Evolutionary conservation across 805 yeast species (phyloP).

Genomic region (Starmerella potacharoeniae): DNA sequence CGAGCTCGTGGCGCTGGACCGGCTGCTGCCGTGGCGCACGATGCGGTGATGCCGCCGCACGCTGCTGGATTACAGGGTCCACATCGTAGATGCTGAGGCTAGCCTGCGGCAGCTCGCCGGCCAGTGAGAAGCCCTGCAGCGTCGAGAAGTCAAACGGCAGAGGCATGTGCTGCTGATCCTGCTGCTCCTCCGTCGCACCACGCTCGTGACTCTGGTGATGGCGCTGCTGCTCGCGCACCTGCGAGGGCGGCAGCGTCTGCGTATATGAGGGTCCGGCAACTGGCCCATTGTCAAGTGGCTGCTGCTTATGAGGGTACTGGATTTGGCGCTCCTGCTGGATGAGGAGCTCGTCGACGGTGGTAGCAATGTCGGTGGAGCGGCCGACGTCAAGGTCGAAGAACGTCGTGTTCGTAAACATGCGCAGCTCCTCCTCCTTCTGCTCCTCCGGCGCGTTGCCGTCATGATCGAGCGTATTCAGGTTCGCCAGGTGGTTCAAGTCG

Average conservation of each 20-base stretch:
- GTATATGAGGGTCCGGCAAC: constrained; percentile 16
- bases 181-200: too few relatives aligned
- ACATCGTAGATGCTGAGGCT: constrained; percentile 18
- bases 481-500: constrained; percentile 15
- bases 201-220: constrained; percentile 3
- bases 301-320: constrained; percentile 26
- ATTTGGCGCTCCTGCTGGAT: constrained; percentile 33
- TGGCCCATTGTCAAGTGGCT: constrained; percentile 13
- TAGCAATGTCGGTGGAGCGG: constrained; percentile 33
- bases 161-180: neutral
- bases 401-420: constrained; percentile 34
- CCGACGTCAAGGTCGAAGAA: constrained; percentile 38
- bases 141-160: constrained; percentile 23
- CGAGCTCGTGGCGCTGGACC: constrained; percentile 18
- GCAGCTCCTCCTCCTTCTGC: constrained; percentile 30
- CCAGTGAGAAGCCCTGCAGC: constrained; percentile 28
- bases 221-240: neutral
- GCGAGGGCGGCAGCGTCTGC: neutral
- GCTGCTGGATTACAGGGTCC: constrained; percentile 18
- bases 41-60: neutral
- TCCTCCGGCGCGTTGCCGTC: constrained; percentile 10
- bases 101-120: constrained; percentile 26
- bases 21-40: constrained; percentile 8
- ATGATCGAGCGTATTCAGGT: constrained; percentile 18
- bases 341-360: constrained; percentile 31